Evolutionary conservation across 805 yeast genomes (phyloP).

Genomic region (Kazachstania psychrophila): DNA sequence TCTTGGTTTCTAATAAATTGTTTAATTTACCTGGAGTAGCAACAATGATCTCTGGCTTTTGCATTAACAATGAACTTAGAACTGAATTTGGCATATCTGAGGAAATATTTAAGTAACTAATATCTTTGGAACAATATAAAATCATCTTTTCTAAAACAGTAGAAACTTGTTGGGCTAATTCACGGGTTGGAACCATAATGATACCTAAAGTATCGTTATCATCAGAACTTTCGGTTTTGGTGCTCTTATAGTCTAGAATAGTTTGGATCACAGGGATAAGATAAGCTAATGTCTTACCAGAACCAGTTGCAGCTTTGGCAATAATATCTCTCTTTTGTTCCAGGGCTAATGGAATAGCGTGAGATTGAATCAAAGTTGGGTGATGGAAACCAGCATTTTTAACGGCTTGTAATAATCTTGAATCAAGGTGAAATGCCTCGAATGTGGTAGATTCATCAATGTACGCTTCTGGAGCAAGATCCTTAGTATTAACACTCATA

Average conservation of each 20-base stretch:
- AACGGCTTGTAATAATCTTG: slow-evolving; percentile 76
- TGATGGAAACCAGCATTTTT: slow-evolving; percentile 68
- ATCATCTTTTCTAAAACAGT: slow-evolving; percentile 61
- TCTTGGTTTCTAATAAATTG: slow-evolving; percentile 40
- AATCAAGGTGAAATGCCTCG: slow-evolving; percentile 70
- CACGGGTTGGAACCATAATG: slow-evolving; percentile 87
- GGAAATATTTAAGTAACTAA: slow-evolving; percentile 56
- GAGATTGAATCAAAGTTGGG: slow-evolving; percentile 86
- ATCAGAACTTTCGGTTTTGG: slow-evolving; percentile 10
- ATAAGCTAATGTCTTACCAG: slow-evolving; percentile 92
- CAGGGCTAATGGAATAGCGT: slow-evolving; percentile 85
- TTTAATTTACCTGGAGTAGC: slow-evolving; percentile 81
- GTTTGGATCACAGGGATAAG: slow-evolving; percentile 77
- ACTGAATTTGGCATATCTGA: slow-evolving; percentile 61
- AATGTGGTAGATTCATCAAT: slow-evolving; percentile 64
- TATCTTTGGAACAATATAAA: slow-evolving; percentile 57
- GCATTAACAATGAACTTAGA: slow-evolving; percentile 56
- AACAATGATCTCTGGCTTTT: slow-evolving; percentile 70
- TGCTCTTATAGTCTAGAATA: slow-evolving; percentile 41
- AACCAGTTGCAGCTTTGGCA: slow-evolving; percentile 91
- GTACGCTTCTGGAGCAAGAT: slow-evolving; percentile 49
- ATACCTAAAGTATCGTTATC: slow-evolving; percentile 42
- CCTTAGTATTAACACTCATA: slow-evolving; percentile 1
- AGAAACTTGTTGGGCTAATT: slow-evolving; percentile 76
- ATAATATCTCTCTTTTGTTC: slow-evolving; percentile 86